These are phyloP conservation scores for Hansfordia pulvinata DNA, from an alignment of 2,329 filamentous ascomycete species.

Conservation along the genomic window DNA sequence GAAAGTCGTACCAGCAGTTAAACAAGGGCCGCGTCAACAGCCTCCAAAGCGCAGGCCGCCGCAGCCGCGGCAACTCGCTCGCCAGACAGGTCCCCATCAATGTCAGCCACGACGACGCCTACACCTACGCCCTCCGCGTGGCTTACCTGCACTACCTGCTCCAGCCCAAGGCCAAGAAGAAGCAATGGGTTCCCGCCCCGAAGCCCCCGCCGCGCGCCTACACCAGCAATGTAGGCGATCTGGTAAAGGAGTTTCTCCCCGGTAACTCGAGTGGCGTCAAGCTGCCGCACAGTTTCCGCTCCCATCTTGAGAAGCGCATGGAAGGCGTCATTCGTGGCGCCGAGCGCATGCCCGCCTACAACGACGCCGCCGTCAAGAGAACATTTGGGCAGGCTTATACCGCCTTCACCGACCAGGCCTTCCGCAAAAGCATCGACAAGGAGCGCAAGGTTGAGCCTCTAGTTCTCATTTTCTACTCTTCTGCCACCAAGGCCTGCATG, in stretches of 20 bases:
- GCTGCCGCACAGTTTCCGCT: conserved; percentile 41
- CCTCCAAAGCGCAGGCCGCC: conserved; percentile 24
- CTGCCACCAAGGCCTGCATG: conserved; percentile 78
- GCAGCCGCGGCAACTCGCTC: conserved; percentile 30
- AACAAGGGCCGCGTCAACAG: conserved; percentile 28
- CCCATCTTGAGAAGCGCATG: conserved; percentile 53
- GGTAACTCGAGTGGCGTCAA: conserved; percentile 35
- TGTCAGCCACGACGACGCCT: conserved; percentile 68
- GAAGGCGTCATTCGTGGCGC: conserved; percentile 68
- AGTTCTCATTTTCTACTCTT: conserved; percentile 91
- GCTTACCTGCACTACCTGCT: conserved; percentile 89
- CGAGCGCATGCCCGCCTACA: conserved; percentile 77
- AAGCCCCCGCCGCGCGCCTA: conserved; percentile 48
- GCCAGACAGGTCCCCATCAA: conserved; percentile 27
- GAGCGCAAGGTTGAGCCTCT: conserved; percentile 86
- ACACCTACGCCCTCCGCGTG: conserved; percentile 78
- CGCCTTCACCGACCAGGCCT: conserved; percentile 76
- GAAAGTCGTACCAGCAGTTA: conserved; percentile 26
- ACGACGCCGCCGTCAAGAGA: conserved; percentile 79
- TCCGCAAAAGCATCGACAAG: conserved; percentile 85
- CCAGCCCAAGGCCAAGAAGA: conserved; percentile 77
- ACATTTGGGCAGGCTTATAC: conserved; percentile 93
- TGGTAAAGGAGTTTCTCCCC: conserved; percentile 73
- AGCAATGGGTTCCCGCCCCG: conserved; percentile 65
- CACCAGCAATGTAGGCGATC: conserved; percentile 64